Percentiles rank a stretch among this genome's conserved stretches.
These are phyloP conservation scores for Prototheca stagnorum DNA, from an alignment of 163 green algal species.

Conservation along the genomic window DNA sequence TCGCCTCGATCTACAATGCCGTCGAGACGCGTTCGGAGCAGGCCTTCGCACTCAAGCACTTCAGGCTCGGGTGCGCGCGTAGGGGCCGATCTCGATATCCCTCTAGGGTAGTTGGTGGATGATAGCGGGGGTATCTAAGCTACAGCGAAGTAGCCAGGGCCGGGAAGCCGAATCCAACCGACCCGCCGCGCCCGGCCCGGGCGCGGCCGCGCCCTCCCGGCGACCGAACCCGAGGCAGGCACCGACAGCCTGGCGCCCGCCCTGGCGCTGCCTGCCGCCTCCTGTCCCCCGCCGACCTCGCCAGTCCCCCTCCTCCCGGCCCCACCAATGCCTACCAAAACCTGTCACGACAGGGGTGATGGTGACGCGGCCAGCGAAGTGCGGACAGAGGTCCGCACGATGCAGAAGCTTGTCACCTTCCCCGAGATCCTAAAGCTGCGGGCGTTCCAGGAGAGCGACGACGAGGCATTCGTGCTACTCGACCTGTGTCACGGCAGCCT, in stretches of 20 bases:
- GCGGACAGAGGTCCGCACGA: too few relatives aligned
- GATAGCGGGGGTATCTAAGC: background rate
- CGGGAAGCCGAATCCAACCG: background rate
- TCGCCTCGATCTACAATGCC: slow-evolving; percentile 53
- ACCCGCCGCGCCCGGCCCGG: too few relatives aligned
- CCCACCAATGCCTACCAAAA: too few relatives aligned
- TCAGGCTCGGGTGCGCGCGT: slow-evolving; percentile 25
- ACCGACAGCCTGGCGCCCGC: too few relatives aligned
- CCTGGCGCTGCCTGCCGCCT: background rate
- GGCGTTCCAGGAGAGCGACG: slow-evolving; percentile 23
- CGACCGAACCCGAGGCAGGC: too few relatives aligned
- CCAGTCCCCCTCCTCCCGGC: too few relatives aligned
- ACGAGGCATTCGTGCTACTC: slow-evolving; percentile 66
- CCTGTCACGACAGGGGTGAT: background rate
- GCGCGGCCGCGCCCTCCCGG: too few relatives aligned
- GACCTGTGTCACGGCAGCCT: slow-evolving; percentile 59
- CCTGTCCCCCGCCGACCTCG: too few relatives aligned
- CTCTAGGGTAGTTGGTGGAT: background rate
- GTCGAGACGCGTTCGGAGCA: slow-evolving; percentile 16
- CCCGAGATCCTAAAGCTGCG: background rate
- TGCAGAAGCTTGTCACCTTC: background rate
- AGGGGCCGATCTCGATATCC: background rate
- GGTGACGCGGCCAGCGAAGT: background rate
- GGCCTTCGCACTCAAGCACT: slow-evolving; percentile 60
- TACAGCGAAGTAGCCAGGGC: background rate